Base-by-base conservation (phyloP, 2,329 filamentous ascomycete species). In the Xylaria sp. region DNA sequence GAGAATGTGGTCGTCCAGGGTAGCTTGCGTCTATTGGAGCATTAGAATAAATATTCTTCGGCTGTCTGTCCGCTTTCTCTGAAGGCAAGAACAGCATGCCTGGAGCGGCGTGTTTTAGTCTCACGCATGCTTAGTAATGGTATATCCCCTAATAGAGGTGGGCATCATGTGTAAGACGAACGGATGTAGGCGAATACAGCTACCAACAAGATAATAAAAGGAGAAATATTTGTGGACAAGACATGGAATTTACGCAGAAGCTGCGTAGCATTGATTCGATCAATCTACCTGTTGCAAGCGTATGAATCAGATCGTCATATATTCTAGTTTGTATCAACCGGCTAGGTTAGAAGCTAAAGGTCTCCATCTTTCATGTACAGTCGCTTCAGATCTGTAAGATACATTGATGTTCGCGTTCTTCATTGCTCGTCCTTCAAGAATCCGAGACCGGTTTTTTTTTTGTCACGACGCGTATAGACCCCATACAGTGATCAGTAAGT, bases 1-100 rank as follows among this genome's bases (percentile, higher is more conserved):
- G 96, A 99, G 88, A 99, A 99, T 84, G 96, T 98, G 14, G 96
- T 99, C 60, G 96, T 99, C 66, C 96, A 99, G 88, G 96, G 96
- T 78, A 97, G 94, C 82, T 88, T 99, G 88, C 88, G 89, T 78
- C 82, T 91, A 75, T 82, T 91, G 73, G 89, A 91, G 84, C 89
- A 91, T 80, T 91, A 88, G 77, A 65, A 30, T 69, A 39, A 67
- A 61, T 54, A 34, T 63, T 53, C 21, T 42, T 69, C 56, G 24
- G 39, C 54, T 54, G n/a, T 11, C 36, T 65, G 21, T 34, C 42
- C 14, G n/a, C 27, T 61, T 57, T 51, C 21, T 58, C 45, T 7
- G 5, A 39, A 51, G 24, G 14, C 21, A 47, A 62, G 60, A 48
- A 50, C 45, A 32, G 62, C 53, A 47, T 60, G 21, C 48, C 32